A percentile compares a stretch with the other conserved stretches of the same genome.
These are phyloP conservation scores for Colletotrichum cuscutae DNA, from an alignment of 2,329 filamentous ascomycete genomes.

Conservation along the genomic window DNA sequence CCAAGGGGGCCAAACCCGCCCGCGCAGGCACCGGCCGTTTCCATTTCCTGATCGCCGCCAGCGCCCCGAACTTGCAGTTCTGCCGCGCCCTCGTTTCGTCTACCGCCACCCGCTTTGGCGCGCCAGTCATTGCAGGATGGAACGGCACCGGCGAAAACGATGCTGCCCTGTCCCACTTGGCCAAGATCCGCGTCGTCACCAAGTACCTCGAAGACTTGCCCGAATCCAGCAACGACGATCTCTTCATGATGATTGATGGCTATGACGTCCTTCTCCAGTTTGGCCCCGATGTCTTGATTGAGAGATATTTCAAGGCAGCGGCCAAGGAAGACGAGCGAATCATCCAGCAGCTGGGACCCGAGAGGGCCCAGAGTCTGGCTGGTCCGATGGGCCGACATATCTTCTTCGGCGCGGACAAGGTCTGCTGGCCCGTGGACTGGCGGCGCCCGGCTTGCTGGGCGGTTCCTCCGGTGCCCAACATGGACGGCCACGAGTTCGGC, in stretches of 20 bases:
- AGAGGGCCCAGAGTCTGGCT: constrained; percentile 42
- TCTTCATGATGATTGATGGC: constrained; percentile 72
- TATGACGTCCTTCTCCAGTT: constrained; percentile 74
- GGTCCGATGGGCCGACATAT: constrained; percentile 50
- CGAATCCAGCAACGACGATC: constrained; percentile 58
- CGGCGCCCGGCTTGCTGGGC: constrained; percentile 52
- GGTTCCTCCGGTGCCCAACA: constrained; percentile 47
- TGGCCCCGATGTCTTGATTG: constrained; percentile 69
- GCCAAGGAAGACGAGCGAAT: constrained; percentile 64
- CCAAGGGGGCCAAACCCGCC: constrained; percentile 13
- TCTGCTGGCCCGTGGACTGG: constrained; percentile 52
- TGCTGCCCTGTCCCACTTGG: constrained; percentile 49
- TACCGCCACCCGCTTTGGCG: constrained; percentile 49
- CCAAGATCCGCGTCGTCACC: constrained; percentile 50
- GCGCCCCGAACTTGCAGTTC: constrained; percentile 46
- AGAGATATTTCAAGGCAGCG: constrained; percentile 67
- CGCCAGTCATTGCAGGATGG: constrained; percentile 51
- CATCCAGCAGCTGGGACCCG: constrained; percentile 57
- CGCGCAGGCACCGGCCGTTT: constrained; percentile 37
- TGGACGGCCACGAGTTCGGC: constrained; percentile 48
- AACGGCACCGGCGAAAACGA: constrained; percentile 48
- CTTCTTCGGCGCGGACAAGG: constrained; percentile 57
- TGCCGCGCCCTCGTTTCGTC: constrained; percentile 53
- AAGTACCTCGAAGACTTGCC: constrained; percentile 46
- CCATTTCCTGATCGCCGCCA: constrained; percentile 52